phyloP scores from a whole-genome alignment of 495 filamentous ascomycete species.

The Beverwykella pulmonaria region DNA sequence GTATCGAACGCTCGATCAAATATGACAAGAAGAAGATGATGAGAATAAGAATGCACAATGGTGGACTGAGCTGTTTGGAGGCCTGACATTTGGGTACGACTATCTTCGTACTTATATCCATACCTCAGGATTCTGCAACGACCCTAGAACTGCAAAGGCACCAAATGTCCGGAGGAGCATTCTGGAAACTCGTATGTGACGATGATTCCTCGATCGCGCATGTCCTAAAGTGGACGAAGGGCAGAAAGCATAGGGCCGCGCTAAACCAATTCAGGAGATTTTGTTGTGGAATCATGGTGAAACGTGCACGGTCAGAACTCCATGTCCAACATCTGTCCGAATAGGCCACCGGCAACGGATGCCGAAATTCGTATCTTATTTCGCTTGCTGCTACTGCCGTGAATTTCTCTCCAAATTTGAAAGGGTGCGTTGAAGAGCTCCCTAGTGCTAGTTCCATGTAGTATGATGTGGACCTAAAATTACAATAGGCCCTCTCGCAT shows the following conservation, averaged over 20 bases:
- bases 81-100: background rate
- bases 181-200: background rate
- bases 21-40: background rate
- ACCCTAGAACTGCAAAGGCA: background rate
- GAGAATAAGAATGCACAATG: background rate
- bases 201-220: slow-evolving; percentile 8
- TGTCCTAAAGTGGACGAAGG: background rate
- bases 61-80: no score
- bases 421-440: no score
- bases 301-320: background rate
- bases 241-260: background rate
- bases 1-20: background rate
- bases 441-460: no score
- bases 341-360: background rate
- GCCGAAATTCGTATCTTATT: background rate
- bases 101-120: background rate
- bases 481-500: no score
- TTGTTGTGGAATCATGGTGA: background rate
- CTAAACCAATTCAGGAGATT: background rate
- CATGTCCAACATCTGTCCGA: background rate
- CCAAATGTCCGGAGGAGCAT: background rate
- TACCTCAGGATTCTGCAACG: background rate
- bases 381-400: no score
- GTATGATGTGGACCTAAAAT: no score
- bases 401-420: no score